Conservation (phyloP, 164 flowering plant genomes). For the Dillenia suffruticosa region DNA sequence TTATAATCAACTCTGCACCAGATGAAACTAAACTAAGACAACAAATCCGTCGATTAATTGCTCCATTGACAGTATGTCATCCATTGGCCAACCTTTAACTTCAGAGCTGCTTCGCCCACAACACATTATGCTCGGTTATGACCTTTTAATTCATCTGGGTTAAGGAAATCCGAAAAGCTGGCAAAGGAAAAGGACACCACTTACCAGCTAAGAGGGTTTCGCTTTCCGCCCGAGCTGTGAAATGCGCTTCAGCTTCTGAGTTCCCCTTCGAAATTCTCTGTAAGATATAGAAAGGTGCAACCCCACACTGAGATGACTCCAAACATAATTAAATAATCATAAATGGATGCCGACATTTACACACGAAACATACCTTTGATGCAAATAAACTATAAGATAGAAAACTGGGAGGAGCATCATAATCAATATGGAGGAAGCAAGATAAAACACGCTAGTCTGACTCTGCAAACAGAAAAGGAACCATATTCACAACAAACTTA, state of each 20-base stretch:
- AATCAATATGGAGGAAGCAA: conserved; percentile 65
- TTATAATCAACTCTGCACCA: too few species aligned
- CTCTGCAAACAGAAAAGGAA: conserved; percentile 49
- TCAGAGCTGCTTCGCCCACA: too few species aligned
- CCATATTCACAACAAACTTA: not conserved
- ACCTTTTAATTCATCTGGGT: too few species aligned
- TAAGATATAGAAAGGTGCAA: conserved; percentile 3
- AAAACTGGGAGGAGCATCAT: conserved; percentile 87
- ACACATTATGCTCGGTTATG: too few species aligned
- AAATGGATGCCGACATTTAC: not conserved
- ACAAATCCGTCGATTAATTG: too few species aligned
- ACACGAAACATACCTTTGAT: conserved; percentile 55
- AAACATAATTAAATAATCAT: not conserved
- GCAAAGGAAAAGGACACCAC: conserved; percentile 3
- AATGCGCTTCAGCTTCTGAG: conserved; percentile 72
- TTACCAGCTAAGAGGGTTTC: conserved; percentile 56
- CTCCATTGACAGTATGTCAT: too few species aligned
- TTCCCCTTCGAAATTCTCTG: conserved; percentile 64
- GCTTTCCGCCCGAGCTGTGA: conserved; percentile 46
- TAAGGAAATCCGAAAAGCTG: too few species aligned
- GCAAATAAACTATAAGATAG: conserved; percentile 67
- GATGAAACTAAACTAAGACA: too few species aligned
- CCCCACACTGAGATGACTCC: too few species aligned
- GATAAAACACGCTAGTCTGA: conserved; percentile 59
- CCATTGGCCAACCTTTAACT: too few species aligned